Evolutionary conservation across 139 green algal genomes (phyloP).

Genomic region (Astrephomene gubernaculifera): DNA sequence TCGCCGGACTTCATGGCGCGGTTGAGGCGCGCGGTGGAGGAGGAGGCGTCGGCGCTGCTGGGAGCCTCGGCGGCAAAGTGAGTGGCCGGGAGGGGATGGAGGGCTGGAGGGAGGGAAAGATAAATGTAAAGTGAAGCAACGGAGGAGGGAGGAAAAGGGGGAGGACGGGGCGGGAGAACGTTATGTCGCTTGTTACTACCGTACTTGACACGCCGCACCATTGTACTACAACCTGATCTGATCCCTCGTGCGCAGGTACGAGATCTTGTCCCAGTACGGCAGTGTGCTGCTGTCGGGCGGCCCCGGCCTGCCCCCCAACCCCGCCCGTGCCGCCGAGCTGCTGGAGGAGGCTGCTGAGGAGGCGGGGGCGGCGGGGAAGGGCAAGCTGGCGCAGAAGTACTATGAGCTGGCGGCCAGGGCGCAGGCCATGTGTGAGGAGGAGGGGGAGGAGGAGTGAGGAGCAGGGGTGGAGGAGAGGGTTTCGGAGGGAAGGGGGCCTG

Average conservation of each 20-base stretch:
- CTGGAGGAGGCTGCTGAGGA: conserved; percentile 50
- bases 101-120: neutral
- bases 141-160: neutral
- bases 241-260: conserved; percentile 19
- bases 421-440: conserved; percentile 28
- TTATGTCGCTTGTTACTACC: neutral
- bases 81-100: neutral
- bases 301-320: conserved; percentile 25
- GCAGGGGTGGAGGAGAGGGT: neutral
- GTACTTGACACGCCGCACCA: neutral
- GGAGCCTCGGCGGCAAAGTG: conserved; percentile 21
- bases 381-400: conserved; percentile 55
- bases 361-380: conserved; percentile 46
- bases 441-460: neutral
- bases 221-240: neutral
- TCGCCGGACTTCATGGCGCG: neutral
- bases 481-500: too few relatives aligned
- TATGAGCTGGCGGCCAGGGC: conserved; percentile 48
- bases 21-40: conserved; percentile 23
- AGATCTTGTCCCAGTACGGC: conserved; percentile 46
- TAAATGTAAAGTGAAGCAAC: neutral
- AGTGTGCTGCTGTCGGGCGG: conserved; percentile 47
- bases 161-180: neutral
- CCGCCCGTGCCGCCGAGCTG: conserved; percentile 45
- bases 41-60: conserved; percentile 47